Base-by-base conservation (phyloP, 176 grass and related monocot species). In the Stipa capillata region DNA sequence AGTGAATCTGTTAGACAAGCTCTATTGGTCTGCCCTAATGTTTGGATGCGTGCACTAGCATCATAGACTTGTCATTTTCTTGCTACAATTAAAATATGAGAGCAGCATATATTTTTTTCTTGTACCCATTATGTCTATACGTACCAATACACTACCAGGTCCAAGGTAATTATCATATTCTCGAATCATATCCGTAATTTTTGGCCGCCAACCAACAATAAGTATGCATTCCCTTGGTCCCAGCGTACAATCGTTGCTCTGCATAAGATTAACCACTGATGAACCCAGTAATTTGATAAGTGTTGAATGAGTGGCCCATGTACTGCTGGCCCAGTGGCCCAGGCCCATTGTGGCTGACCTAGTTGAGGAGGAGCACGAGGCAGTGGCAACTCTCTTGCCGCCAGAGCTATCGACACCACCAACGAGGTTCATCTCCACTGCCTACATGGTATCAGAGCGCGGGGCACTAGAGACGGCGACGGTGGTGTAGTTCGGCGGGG, bases 151-250 rank as follows among this genome's bases (percentile, higher is more conserved):
- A 86, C 93, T 97, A 79, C 90, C 93, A 79, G 93, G 90, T 62
- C 93, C 93, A 86, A 97, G 90, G 70, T 97, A 97, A 53, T 48
- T 82, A 79, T 97, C 93, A 61, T 97, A 97, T 81, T 97, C 93
- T 78, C 44, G 85, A 69, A 97, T 90, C 93, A 97, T 97, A 61
- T 97, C 90, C 8, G 77, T 74, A 88, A 97, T 80, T 86, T 90
- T 97, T 73, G 90, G 85, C 40, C 79, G 83, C 93, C 93, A 97
- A 52, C 90, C 93, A 78, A 97, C 61, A 84, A 97, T 89, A 83
- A 97, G 60, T 68, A 93, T 78, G 21, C 50, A 74, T 59, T 97
- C 93, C 81, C 74, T 92, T 57, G 93, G 93, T 71, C 93, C 93
- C 61, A 92, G 51, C 79, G 84, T 74, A 78, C 59, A 93, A 50